These are phyloP conservation scores for Zasmidium citrigriseum DNA, from an alignment of 2,329 filamentous ascomycete genomes.

Conservation along the genomic window DNA sequence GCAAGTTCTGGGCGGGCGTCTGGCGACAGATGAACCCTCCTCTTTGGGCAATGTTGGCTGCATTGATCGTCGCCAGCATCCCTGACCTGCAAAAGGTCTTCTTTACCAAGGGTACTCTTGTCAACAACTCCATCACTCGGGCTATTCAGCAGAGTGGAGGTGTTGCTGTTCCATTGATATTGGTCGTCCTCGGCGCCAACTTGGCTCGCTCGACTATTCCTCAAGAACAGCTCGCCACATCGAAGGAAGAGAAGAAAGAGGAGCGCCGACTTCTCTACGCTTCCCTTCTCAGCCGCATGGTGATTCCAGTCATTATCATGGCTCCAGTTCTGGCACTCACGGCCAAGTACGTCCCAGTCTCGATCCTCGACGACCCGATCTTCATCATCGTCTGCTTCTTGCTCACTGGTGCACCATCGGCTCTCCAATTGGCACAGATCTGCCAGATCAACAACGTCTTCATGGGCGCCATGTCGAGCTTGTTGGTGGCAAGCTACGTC, in stretches of 20 bases:
- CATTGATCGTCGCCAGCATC: constrained; percentile 88
- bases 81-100: constrained; percentile 80
- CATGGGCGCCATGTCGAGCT: constrained; percentile 87
- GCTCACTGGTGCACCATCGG: constrained; percentile 88
- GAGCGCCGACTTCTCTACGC: constrained; percentile 81
- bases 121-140: constrained; percentile 89
- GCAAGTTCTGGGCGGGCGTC: constrained; percentile 64
- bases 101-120: constrained; percentile 84
- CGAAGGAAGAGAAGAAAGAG: constrained; percentile 68
- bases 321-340: constrained; percentile 81
- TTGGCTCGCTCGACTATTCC: constrained; percentile 87
- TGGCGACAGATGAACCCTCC: constrained; percentile 99
- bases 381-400: constrained; percentile 98
- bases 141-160: constrained; percentile 82
- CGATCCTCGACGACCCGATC: constrained; percentile 95
- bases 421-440: constrained; percentile 93
- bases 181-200: constrained; percentile 94
- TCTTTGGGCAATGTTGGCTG: constrained; percentile 91
- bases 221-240: constrained; percentile 60
- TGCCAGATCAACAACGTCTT: constrained; percentile 98
- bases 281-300: constrained; percentile 84
- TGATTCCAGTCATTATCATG: constrained; percentile 89
- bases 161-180: constrained; percentile 90
- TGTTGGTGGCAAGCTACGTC: constrained; percentile 95
- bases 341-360: constrained; percentile 88